Evolutionary conservation across 2,329 filamentous ascomycete species (phyloP).

Genomic region (Shiraia bambusicola): DNA sequence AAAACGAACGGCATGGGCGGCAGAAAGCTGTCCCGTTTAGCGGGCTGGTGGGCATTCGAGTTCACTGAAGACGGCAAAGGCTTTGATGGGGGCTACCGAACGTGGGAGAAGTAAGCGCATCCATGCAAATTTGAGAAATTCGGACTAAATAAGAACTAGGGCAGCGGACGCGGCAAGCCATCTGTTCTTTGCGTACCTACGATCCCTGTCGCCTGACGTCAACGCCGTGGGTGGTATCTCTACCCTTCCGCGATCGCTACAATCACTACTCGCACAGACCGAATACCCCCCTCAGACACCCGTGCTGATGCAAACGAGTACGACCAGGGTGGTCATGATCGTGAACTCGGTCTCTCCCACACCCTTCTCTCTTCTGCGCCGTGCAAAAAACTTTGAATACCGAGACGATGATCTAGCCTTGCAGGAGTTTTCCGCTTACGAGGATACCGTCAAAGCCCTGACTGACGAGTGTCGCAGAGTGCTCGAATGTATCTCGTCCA

Average conservation of each 20-base stretch:
- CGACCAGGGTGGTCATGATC: slow-evolving; percentile 93
- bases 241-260: slow-evolving; percentile 82
- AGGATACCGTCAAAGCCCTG: slow-evolving; percentile 82
- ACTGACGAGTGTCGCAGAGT: slow-evolving; percentile 95
- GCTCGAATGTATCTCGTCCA: slow-evolving; percentile 80
- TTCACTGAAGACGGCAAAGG: slow-evolving; percentile 83
- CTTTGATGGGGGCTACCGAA: slow-evolving; percentile 91
- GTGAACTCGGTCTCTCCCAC: slow-evolving; percentile 93
- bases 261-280: slow-evolving; percentile 86
- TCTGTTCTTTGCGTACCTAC: slow-evolving; percentile 94
- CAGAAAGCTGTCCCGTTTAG: slow-evolving; percentile 89
- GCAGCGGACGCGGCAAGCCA: slow-evolving; percentile 95
- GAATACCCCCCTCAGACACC: slow-evolving; percentile 88
- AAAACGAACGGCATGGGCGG: slow-evolving; percentile 93
- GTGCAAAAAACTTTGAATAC: slow-evolving; percentile 94
- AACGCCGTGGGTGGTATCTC: slow-evolving; percentile 76
- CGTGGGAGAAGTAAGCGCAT: slow-evolving; percentile 71
- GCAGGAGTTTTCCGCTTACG: slow-evolving; percentile 81
- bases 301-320: slow-evolving; percentile 72
- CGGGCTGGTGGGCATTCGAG: slow-evolving; percentile 98
- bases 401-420: slow-evolving; percentile 83
- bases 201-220: slow-evolving; percentile 80
- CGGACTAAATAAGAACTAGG: slow-evolving; percentile 52
- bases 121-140: slow-evolving; percentile 4
- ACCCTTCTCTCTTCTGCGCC: slow-evolving; percentile 84